These are phyloP conservation scores for Thelephora terrestris DNA, from an alignment of 1,284 basidiomycete species.

Conservation along the genomic window DNA sequence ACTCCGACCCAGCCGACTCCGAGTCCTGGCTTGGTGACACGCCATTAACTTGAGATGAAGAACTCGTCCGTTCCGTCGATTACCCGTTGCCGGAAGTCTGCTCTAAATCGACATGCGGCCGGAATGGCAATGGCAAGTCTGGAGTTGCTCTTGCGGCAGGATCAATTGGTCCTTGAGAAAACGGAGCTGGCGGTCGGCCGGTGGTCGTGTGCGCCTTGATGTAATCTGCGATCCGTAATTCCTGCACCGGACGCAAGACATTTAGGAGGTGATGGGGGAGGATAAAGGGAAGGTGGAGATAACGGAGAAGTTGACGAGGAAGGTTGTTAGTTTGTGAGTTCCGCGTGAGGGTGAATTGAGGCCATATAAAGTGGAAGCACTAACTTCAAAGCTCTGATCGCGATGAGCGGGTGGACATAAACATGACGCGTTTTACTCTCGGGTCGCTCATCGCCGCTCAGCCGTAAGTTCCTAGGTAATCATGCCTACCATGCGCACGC, in stretches of 20 bases:
- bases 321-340: conserved; percentile 5
- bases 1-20: no score
- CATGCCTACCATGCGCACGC: no score
- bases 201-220: conserved; percentile 32
- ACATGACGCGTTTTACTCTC: conserved; percentile 24
- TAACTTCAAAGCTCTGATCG: conserved; percentile 22
- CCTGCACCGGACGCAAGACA: conserved; percentile 22
- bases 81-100: neutral
- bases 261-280: neutral
- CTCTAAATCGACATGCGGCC: conserved; percentile 21
- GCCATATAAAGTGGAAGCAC: conserved; percentile 6
- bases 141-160: conserved; percentile 26
- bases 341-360: neutral
- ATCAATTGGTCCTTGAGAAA: conserved; percentile 29
- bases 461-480: no score
- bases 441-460: neutral
- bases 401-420: conserved; percentile 13
- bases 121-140: conserved; percentile 35
- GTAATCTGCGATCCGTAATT: conserved; percentile 38
- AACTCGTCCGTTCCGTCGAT: neutral
- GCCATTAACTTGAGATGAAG: neutral
- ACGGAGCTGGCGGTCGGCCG: conserved; percentile 32
- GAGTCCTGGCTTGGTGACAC: neutral
- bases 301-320: neutral
- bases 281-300: neutral